Percentiles rank a stretch among this genome's conserved stretches.
Evolutionary conservation across 176 grass and related monocot genomes (phyloP).

Genomic region (Ampelocalamus luodianensis): DNA sequence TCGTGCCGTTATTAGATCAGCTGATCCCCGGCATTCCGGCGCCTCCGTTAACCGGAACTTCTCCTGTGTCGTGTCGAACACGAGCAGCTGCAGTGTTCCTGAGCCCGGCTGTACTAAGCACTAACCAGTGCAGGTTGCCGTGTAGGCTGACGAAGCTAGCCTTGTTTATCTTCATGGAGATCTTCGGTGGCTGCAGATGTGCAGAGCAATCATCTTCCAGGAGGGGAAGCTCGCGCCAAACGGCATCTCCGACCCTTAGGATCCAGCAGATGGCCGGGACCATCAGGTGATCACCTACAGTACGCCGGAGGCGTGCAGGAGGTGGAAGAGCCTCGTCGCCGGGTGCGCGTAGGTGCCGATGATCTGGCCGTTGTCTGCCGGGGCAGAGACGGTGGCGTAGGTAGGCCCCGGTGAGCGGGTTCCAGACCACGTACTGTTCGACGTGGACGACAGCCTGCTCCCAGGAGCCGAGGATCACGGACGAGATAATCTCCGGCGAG

Average conservation of each 20-base stretch:
- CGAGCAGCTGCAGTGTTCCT: neutral
- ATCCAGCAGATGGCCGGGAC: neutral
- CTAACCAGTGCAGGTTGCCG: too few relatives aligned
- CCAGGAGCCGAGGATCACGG: too few relatives aligned
- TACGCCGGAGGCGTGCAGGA: neutral
- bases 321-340: too few relatives aligned
- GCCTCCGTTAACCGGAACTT: conserved; percentile 6
- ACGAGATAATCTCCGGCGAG: too few relatives aligned
- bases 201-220: neutral
- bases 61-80: conserved; percentile 16
- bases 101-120: too few relatives aligned
- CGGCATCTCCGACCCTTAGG: neutral
- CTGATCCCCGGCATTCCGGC: neutral
- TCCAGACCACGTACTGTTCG: too few relatives aligned
- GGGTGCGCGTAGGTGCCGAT: too few relatives aligned
- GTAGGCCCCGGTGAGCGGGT: too few relatives aligned
- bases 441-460: too few relatives aligned
- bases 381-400: too few relatives aligned
- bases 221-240: conserved; percentile 22
- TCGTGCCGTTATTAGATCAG: neutral
- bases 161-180: neutral
- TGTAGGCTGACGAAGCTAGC: too few relatives aligned
- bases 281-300: neutral
- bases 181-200: neutral
- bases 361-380: too few relatives aligned